Base-by-base conservation (phyloP, 1,284 basidiomycete species). In the Apiotrichum veenhuisii region DNA sequence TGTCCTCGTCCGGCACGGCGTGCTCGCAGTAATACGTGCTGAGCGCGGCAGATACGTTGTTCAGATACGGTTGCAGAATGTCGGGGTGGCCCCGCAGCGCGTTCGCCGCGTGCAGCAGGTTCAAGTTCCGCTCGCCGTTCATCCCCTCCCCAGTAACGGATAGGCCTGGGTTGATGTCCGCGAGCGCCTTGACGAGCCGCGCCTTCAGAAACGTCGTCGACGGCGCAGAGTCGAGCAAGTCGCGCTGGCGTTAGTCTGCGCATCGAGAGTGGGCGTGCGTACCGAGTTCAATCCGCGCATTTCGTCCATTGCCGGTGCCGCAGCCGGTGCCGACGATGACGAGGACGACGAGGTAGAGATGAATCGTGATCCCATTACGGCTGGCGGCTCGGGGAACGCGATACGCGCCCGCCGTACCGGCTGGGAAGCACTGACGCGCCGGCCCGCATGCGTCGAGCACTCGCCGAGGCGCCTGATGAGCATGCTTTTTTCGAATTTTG, bases 141-240 rank as follows among this genome's bases (percentile, higher is more conserved):
- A 42, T n/a, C 22, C 37, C 20, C 11, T 15, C 25, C 17, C 23
- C 42, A 14, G 42, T 8, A 8, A 22, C 11, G 10, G 42, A 25
- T 7, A 40, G 8, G 18, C 36, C 48, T 3, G 37, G 25, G 23
- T 20, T 46, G 14, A 46, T 46, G 25, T 46, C 44, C 27, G n/a
- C 23, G 18, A 62, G 52, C 4, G 61, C 61, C 15, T 53, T 37
- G 11, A 52, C 34, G 4, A 62, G 52, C 1, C 48, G 54, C 5
- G 57, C 57, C 10, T 54, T 56, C 22, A 59, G 45, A 22, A 55
- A 38, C 17, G 59, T 25, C 9, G 47, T 23, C 26, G 54, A 43
- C 11, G 49, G 48, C 23, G n/a, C 12, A 3, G 33, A 5, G 34
- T 48, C 46, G 22, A 48, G 34, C 33, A 48, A n/a, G 50, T 44